Conservation (phyloP, 306 rosid genomes). For the Medicago ruthenica region DNA sequence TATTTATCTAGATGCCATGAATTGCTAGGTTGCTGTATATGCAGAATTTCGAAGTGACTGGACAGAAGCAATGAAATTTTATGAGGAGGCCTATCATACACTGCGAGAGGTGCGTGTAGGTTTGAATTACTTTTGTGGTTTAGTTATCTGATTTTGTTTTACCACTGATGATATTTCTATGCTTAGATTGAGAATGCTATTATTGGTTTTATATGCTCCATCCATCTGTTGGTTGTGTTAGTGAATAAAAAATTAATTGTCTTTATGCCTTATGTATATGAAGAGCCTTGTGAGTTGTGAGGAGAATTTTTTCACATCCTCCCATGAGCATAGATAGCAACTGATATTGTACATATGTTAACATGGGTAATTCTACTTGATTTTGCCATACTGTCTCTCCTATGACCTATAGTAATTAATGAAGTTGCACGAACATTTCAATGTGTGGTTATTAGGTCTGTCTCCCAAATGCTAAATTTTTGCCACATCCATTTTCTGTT, state of each 20-base stretch:
- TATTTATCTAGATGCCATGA: constrained; percentile 52
- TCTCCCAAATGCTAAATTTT: constrained; percentile 26
- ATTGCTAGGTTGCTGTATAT: constrained; percentile 89
- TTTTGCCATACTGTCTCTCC: constrained; percentile 16
- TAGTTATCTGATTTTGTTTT: constrained; percentile 23
- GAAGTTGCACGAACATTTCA: constrained; percentile 30
- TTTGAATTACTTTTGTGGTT: constrained; percentile 26
- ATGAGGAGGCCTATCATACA: constrained; percentile 90
- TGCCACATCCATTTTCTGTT: constrained; percentile 35
- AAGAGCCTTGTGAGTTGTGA: constrained; percentile 6
- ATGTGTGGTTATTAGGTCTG: constrained; percentile 15
- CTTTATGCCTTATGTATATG: neutral
- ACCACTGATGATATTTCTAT: constrained; percentile 32
- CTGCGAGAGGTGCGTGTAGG: constrained; percentile 72
- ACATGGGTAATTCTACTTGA: neutral
- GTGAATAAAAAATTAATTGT: neutral
- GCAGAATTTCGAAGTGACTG: constrained; percentile 96
- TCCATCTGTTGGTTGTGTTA: constrained; percentile 22
- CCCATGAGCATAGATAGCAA: constrained; percentile 9
- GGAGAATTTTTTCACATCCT: constrained; percentile 19
- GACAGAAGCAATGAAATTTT: constrained; percentile 85
- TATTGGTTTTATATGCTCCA: constrained; percentile 6
- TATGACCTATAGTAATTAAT: constrained; percentile 30
- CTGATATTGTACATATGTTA: constrained; percentile 2
- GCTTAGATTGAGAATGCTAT: constrained; percentile 9